Percentiles rank a stretch among this genome's conserved stretches.
These are phyloP conservation scores for Pseudoneurospora amorphoporcata DNA, from an alignment of 495 filamentous ascomycete species.

Conservation along the genomic window DNA sequence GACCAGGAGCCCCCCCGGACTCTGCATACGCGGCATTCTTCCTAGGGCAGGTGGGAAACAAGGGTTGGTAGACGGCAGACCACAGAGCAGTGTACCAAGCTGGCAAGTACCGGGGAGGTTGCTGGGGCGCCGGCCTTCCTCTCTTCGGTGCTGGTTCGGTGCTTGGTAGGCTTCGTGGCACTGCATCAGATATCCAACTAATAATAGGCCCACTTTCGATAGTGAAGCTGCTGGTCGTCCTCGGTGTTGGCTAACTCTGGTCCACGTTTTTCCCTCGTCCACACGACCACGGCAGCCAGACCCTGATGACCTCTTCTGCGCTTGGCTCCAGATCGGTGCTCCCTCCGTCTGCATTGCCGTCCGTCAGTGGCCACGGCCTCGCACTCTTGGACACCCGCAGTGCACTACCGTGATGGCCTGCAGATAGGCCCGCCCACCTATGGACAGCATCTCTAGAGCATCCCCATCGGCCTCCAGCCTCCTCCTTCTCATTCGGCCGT, in stretches of 20 bases:
- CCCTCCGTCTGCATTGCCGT: slow-evolving; percentile 11
- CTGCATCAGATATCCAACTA: slow-evolving; percentile 21
- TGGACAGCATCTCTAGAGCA: neutral
- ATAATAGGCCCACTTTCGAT: slow-evolving; percentile 17
- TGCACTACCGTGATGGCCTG: neutral
- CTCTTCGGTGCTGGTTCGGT: neutral
- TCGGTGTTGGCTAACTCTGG: slow-evolving; percentile 16
- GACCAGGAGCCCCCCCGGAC: neutral
- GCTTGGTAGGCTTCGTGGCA: slow-evolving; percentile 21
- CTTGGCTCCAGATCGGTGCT: slow-evolving; percentile 19
- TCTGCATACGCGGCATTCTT: neutral
- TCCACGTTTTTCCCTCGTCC: slow-evolving; percentile 17
- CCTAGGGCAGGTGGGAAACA: neutral
- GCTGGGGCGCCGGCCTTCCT: neutral
- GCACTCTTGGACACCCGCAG: neutral
- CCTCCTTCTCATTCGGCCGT: slow-evolving; percentile 9
- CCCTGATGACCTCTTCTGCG: slow-evolving; percentile 3
- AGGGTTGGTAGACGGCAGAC: neutral
- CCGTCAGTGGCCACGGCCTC: neutral
- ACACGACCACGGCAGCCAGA: slow-evolving; percentile 1
- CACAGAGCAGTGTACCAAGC: neutral
- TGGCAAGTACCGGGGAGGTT: slow-evolving; percentile 2
- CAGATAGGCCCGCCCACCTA: neutral
- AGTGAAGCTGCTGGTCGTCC: slow-evolving; percentile 7
- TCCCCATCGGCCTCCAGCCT: slow-evolving; percentile 5